Base-by-base conservation (phyloP, 805 yeast species). In the Starmerella lactis-condensi region DNA sequence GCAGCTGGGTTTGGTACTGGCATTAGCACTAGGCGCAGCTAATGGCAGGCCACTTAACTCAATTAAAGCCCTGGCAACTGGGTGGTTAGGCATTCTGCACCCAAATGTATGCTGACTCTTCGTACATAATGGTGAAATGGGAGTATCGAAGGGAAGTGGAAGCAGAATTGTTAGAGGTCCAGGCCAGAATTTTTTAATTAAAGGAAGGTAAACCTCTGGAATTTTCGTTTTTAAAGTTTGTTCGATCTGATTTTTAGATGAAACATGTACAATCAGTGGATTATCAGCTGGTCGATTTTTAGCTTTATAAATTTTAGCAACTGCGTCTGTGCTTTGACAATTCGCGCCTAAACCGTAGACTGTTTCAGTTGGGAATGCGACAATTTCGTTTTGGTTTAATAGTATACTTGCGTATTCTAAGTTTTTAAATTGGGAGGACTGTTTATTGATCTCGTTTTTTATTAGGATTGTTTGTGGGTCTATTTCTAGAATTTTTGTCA, bases 21-120 rank as follows among this genome's bases (percentile, higher is more conserved):
- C 85, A 53, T 89, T 89, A 2, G 98, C 98, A 1, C 93, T 79
- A 0, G 98, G 98, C 0, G 98, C 98, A 1, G 98, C 98, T 22
- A 89, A 54, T 1, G 98, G 96, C 2, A 76, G 66, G 41, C 82
- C 89, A 32, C 91, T 69, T 9, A 77, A 46, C 2, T 79, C 76
- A 32, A 89, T 82, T 28, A 89, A 57, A 0, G 96, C 93, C 38
- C 98, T 60, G 0, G 96, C 96, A 1, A 89, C 67, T 1, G 85
- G 79, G 52, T 85, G 75, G 4, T 65, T 57, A 2, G 98, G 98
- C 50, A 89, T 64, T 37, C 98, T 63, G 1, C 82, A 91, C 0
- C 95, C 98, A 50, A 83, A 78, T 0, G 98, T 89, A 12, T 70
- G 61, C 50, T 85, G 95, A 6, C 70, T 72, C 0, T 85, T 89